phyloP scores from a whole-genome alignment of 2,329 filamentous ascomycete species.

The Alternaria arbusti region DNA sequence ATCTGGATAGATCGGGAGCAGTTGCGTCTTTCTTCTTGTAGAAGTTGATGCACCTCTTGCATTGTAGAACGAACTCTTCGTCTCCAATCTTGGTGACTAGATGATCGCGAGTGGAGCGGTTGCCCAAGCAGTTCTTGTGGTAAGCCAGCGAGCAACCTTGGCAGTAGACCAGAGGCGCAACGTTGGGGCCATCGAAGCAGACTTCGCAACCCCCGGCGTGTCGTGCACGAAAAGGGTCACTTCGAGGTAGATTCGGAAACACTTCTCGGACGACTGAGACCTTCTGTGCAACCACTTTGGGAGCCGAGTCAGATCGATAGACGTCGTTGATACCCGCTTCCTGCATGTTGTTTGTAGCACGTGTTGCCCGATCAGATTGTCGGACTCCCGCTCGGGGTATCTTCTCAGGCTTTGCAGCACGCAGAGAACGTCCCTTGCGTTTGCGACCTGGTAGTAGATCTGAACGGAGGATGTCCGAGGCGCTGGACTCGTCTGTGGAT shows the following conservation, averaged over 20 bases:
- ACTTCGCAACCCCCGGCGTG: conserved; percentile 77
- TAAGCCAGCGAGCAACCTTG: conserved; percentile 88
- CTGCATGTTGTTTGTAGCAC: conserved; percentile 56
- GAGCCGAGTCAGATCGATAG: conserved; percentile 54
- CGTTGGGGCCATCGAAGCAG: conserved; percentile 67
- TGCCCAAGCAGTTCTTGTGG: conserved; percentile 82
- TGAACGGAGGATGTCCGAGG: conserved; percentile 48
- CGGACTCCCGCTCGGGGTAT: conserved; percentile 40
- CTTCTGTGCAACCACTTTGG: conserved; percentile 56
- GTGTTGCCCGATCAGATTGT: conserved; percentile 55
- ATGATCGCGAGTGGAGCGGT: conserved; percentile 78
- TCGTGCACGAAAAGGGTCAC: conserved; percentile 70
- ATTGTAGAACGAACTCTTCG: conserved; percentile 85
- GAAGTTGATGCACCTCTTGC: conserved; percentile 78
- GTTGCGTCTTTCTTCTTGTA: conserved; percentile 71
- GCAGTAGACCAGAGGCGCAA: conserved; percentile 79
- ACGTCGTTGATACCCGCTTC: conserved; percentile 68
- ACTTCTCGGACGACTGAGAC: conserved; percentile 70
- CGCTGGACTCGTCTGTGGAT: conserved; percentile 35
- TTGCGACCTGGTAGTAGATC: conserved; percentile 50
- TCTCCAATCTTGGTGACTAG: conserved; percentile 83
- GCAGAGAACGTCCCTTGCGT: conserved; percentile 41
- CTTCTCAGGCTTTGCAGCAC: conserved; percentile 23
- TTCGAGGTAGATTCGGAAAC: conserved; percentile 68
- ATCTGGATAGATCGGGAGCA: conserved; percentile 74